Percentiles rank a stretch among this genome's conserved stretches.
These are phyloP conservation scores for Gloeopeniophorella convolvens DNA, from an alignment of 768 basidiomycete genomes.

Conservation along the genomic window DNA sequence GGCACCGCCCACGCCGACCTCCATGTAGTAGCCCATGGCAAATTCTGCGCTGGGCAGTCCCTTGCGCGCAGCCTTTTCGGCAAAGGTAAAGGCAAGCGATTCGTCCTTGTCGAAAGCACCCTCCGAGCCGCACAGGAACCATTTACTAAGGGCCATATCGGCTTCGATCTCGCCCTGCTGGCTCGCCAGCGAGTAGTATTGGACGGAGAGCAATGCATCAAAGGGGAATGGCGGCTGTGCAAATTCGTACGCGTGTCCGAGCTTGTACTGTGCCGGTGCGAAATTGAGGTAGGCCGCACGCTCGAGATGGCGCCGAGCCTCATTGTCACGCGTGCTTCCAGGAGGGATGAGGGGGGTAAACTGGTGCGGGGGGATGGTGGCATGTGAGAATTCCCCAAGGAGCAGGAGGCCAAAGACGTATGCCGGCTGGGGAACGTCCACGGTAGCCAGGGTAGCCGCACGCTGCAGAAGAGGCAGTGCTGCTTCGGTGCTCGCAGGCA, in stretches of 20 bases:
- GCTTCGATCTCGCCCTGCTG: constrained; percentile 88
- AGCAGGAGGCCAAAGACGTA: constrained; percentile 87
- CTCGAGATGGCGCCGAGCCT: constrained; percentile 75
- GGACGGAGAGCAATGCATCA: constrained; percentile 83
- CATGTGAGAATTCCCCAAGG: constrained; percentile 73
- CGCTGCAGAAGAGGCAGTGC: constrained; percentile 71
- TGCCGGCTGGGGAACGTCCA: constrained; percentile 80
- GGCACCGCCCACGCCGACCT: constrained; percentile 80
- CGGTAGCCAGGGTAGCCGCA: constrained; percentile 67
- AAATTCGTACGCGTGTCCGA: constrained; percentile 89
- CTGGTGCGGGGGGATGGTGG: constrained; percentile 43
- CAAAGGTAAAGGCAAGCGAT: constrained; percentile 77
- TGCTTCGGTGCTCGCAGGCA: constrained; percentile 42
- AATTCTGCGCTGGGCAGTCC: constrained; percentile 82
- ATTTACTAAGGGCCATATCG: constrained; percentile 95
- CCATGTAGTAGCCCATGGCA: constrained; percentile 92
- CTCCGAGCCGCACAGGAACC: constrained; percentile 88
- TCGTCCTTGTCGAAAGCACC: constrained; percentile 84
- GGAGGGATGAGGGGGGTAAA: constrained; percentile 51
- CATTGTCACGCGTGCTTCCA: constrained; percentile 39
- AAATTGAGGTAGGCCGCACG: constrained; percentile 81
- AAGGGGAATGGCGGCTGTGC: constrained; percentile 80
- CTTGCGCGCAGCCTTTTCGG: constrained; percentile 75
- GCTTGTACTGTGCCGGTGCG: constrained; percentile 85
- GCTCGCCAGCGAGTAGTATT: constrained; percentile 80